A percentile compares a stretch with the other conserved stretches of the same genome.
Evolutionary conservation across 1,284 basidiomycete genomes (phyloP).

Genomic region (Mycena citricolor): DNA sequence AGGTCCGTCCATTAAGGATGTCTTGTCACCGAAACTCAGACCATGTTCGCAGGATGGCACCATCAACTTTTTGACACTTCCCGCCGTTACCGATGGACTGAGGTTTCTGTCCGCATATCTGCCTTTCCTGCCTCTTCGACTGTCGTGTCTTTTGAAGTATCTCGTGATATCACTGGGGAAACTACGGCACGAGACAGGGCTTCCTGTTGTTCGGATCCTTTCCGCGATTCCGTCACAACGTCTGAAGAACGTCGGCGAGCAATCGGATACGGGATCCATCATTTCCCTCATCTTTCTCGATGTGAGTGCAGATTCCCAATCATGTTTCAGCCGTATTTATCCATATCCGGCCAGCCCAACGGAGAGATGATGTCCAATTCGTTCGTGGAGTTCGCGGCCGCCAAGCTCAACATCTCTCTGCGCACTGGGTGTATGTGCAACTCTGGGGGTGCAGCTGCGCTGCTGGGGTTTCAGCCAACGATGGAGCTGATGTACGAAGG

Average conservation of each 20-base stretch:
- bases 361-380: slow-evolving; percentile 69
- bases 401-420: slow-evolving; percentile 63
- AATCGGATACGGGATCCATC: slow-evolving; percentile 65
- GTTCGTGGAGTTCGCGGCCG: slow-evolving; percentile 68
- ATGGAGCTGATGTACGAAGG: slow-evolving; percentile 65
- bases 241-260: slow-evolving; percentile 60
- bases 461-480: slow-evolving; percentile 64
- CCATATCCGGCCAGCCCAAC: slow-evolving; percentile 43
- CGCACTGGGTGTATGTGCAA: slow-evolving; percentile 86
- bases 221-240: slow-evolving; percentile 55
- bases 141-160: slow-evolving; percentile 62
- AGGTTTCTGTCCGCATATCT: slow-evolving; percentile 74
- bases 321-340: slow-evolving; percentile 3
- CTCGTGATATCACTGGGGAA: slow-evolving; percentile 53
- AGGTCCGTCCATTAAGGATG: slow-evolving; percentile 44
- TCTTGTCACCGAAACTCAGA: slow-evolving; percentile 1
- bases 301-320: slow-evolving; percentile 47
- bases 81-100: slow-evolving; percentile 73
- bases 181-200: slow-evolving; percentile 59
- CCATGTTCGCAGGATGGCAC: slow-evolving; percentile 84
- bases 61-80: slow-evolving; percentile 74
- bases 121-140: slow-evolving; percentile 70
- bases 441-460: slow-evolving; percentile 71
- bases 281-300: slow-evolving; percentile 64
- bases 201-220: slow-evolving; percentile 63